These are phyloP conservation scores for Capsicum chinense DNA, from an alignment of 257 asterid genomes.

Conservation along the genomic window DNA sequence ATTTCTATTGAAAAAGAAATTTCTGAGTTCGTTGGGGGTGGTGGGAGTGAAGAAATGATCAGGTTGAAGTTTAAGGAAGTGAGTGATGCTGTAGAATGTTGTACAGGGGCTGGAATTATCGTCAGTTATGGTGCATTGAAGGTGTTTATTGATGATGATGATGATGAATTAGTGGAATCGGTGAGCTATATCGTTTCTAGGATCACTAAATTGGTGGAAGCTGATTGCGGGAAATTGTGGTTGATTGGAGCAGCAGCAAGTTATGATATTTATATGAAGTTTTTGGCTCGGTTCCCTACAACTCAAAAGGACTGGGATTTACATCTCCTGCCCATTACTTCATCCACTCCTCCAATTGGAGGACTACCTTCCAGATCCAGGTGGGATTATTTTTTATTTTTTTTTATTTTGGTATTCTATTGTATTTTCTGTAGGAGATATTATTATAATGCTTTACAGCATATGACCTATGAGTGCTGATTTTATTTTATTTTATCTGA, in stretches of 20 bases:
- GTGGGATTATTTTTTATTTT: constrained; percentile 35
- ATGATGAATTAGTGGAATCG: constrained; percentile 46
- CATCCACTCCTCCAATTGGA: constrained; percentile 49
- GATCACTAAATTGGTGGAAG: constrained; percentile 58
- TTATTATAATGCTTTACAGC: constrained; percentile 7
- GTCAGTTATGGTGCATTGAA: constrained; percentile 72
- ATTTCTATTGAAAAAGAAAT: constrained; percentile 60
- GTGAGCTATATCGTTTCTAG: constrained; percentile 51
- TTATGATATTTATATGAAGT: constrained; percentile 60
- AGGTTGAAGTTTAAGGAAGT: constrained; percentile 60
- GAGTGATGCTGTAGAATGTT: constrained; percentile 40
- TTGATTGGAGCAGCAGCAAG: constrained; percentile 66
- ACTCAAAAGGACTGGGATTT: constrained; percentile 78
- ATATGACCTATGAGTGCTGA: constrained; percentile 22
- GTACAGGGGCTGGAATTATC: constrained; percentile 60
- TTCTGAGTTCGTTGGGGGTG: constrained; percentile 46
- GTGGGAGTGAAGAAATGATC: constrained; percentile 52
- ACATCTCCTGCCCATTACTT: constrained; percentile 79
- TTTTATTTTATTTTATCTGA: constrained; percentile 23
- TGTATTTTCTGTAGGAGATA: background rate
- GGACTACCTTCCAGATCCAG: constrained; percentile 61
- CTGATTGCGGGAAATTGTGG: constrained; percentile 62
- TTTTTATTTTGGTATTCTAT: background rate
- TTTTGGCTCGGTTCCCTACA: constrained; percentile 58
- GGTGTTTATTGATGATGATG: constrained; percentile 59